Conservation (phyloP, 805 yeast species). For the Saccharomycopsis javanensis region DNA sequence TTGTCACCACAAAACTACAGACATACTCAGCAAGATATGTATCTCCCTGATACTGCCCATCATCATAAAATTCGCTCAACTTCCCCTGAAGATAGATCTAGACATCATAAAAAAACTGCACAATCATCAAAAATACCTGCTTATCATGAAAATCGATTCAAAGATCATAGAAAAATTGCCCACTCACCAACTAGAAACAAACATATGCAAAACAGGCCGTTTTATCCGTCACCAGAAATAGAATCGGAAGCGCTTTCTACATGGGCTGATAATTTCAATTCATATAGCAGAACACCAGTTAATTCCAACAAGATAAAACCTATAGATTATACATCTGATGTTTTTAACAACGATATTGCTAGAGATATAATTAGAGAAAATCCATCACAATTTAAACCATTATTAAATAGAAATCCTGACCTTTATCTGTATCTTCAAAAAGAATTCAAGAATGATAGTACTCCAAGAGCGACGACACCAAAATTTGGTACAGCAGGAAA, state of each 20-base stretch:
- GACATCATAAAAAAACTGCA: neutral
- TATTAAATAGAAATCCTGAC: slow-evolving; percentile 17
- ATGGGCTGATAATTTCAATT: neutral
- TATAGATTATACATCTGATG: neutral
- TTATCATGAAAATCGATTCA: neutral
- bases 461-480: too few species aligned
- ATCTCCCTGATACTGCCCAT: neutral
- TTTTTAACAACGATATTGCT: slow-evolving; percentile 10
- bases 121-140: too few species aligned
- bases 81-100: neutral
- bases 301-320: neutral
- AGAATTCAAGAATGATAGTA: neutral
- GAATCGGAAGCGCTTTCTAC: neutral
- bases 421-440: slow-evolving; percentile 9
- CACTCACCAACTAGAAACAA: neutral
- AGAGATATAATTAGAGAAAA: slow-evolving; percentile 14
- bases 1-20: neutral
- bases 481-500: neutral
- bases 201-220: neutral
- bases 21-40: neutral
- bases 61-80: neutral
- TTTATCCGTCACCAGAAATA: neutral
- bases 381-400: slow-evolving; percentile 15
- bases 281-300: neutral
- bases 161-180: neutral